phyloP scores from a whole-genome alignment of 495 filamentous ascomycete genomes.

The Sphaerosporella brunnea region DNA sequence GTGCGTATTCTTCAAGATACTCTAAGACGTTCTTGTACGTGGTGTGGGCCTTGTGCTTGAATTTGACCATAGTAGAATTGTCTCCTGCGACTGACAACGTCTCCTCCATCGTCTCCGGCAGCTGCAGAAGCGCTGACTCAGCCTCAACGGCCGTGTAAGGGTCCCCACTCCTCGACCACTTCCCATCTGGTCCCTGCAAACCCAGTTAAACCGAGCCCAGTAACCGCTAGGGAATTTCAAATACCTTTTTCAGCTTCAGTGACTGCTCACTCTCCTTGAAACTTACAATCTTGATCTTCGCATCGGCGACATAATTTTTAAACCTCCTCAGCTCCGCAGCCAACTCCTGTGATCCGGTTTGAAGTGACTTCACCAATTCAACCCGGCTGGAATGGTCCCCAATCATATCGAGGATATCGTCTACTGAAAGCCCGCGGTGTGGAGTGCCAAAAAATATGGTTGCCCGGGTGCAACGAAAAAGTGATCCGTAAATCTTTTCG shows the following conservation, averaged over 20 bases:
- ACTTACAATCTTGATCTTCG: conserved; percentile 3
- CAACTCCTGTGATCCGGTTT: neutral
- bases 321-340: neutral
- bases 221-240: neutral
- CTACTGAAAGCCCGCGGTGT: conserved; percentile 5
- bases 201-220: neutral
- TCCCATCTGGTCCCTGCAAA: conserved; percentile 1
- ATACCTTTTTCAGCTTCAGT: conserved; percentile 6
- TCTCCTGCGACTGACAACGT: conserved; percentile 6
- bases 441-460: conserved; percentile 11
- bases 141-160: conserved; percentile 4
- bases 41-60: neutral
- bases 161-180: conserved; percentile 6
- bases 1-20: neutral
- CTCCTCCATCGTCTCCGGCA: conserved; percentile 6
- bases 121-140: conserved; percentile 4
- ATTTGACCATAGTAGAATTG: conserved; percentile 9
- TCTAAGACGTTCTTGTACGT: conserved; percentile 7
- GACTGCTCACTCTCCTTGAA: conserved; percentile 3
- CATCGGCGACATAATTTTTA: neutral
- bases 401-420: conserved; percentile 8
- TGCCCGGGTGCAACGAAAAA: neutral
- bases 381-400: neutral
- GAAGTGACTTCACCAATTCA: conserved; percentile 3
- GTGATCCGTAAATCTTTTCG: neutral